Evolutionary conservation across 108 stramenopile species (phyloP).

Genomic region (Pseudonitzschia delicatissima): DNA sequence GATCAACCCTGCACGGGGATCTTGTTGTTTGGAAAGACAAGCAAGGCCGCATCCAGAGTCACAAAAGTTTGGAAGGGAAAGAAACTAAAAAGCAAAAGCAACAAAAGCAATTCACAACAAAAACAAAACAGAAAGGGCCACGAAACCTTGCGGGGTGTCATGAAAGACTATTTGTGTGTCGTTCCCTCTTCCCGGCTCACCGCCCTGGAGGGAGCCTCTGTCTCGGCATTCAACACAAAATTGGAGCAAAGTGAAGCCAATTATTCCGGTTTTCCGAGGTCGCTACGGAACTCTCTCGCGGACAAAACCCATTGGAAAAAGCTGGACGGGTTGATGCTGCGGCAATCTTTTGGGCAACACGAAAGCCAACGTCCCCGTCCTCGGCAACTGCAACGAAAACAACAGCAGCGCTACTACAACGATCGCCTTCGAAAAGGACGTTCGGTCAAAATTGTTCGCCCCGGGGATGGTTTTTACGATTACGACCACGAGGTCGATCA

Average conservation of each 20-base stretch:
- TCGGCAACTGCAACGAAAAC: neutral
- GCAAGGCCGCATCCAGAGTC: constrained; percentile 73
- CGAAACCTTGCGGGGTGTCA: neutral
- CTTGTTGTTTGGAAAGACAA: constrained; percentile 73
- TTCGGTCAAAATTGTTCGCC: neutral
- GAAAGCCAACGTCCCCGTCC: constrained; percentile 34
- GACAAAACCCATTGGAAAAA: neutral
- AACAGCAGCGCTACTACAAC: neutral
- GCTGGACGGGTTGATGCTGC: neutral
- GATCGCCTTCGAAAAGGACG: neutral
- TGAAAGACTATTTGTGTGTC: constrained; percentile 35
- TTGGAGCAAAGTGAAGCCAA: neutral
- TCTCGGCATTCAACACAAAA: constrained; percentile 20
- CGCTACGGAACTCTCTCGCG: too few species aligned
- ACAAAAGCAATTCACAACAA: neutral
- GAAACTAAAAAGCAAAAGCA: constrained; percentile 40
- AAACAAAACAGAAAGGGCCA: neutral
- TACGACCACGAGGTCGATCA: neutral
- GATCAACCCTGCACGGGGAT: constrained; percentile 87
- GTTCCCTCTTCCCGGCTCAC: constrained; percentile 4
- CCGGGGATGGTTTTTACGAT: neutral
- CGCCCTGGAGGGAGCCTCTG: constrained; percentile 13
- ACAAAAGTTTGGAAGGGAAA: constrained; percentile 63
- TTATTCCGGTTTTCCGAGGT: too few species aligned
- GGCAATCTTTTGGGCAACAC: neutral